Evolutionary conservation across 2,329 filamentous ascomycete species (phyloP).

Genomic region (Fusarium citri): DNA sequence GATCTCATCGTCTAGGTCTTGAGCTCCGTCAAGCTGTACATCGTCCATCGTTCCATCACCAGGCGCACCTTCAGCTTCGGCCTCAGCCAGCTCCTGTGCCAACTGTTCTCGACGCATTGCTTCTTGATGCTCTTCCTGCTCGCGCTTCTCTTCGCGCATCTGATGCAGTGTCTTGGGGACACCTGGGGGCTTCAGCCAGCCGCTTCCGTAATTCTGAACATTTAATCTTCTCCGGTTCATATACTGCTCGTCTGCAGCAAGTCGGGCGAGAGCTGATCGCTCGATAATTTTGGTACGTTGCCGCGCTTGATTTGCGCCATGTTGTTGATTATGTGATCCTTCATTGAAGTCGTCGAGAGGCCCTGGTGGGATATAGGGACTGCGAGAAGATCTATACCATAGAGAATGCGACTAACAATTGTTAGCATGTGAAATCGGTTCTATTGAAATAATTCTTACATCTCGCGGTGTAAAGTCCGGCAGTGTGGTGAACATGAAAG

Average conservation of each 20-base stretch:
- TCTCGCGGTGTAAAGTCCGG: slow-evolving; percentile 77
- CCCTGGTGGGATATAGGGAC: slow-evolving; percentile 55
- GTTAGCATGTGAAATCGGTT: slow-evolving; percentile 16
- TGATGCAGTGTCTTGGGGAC: slow-evolving; percentile 90
- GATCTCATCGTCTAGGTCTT: slow-evolving; percentile 79
- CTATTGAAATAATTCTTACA: slow-evolving; percentile 58
- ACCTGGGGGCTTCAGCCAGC: slow-evolving; percentile 91
- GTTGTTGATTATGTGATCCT: slow-evolving; percentile 45
- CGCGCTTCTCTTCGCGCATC: slow-evolving; percentile 87
- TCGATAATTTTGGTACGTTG: slow-evolving; percentile 62
- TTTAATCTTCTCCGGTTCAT: slow-evolving; percentile 82
- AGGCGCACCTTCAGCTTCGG: slow-evolving; percentile 60
- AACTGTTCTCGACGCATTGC: slow-evolving; percentile 76
- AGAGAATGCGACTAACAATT: slow-evolving; percentile 73
- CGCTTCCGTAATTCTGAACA: slow-evolving; percentile 86
- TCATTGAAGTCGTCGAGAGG: slow-evolving; percentile 50
- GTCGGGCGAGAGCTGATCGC: slow-evolving; percentile 72
- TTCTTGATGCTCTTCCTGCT: slow-evolving; percentile 87
- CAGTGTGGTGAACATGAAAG: slow-evolving; percentile 70
- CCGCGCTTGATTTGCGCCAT: slow-evolving; percentile 51
- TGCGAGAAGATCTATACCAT: slow-evolving; percentile 77
- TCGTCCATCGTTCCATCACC: slow-evolving; percentile 64
- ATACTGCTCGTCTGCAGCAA: slow-evolving; percentile 80
- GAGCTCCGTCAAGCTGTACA: slow-evolving; percentile 65
- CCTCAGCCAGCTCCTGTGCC: slow-evolving; percentile 79